Conservation (phyloP, 768 basidiomycete species). For the Melanogaster broomeanus region DNA sequence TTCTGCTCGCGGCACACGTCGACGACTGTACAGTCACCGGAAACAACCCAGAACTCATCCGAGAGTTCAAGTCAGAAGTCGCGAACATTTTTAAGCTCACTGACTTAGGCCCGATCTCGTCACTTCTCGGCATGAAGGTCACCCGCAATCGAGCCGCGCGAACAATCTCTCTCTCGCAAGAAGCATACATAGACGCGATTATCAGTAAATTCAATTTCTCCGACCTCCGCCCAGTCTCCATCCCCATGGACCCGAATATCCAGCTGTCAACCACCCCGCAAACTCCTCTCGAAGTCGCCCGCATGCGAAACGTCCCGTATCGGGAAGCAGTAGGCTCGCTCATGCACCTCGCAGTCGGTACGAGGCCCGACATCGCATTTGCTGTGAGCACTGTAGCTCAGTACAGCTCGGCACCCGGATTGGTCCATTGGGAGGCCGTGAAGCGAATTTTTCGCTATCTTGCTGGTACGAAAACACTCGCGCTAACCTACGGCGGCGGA, state of each 20-base stretch:
- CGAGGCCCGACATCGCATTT: conserved; percentile 29
- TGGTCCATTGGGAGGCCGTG: conserved; percentile 38
- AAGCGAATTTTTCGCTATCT: conserved; percentile 39
- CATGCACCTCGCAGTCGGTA: conserved; percentile 29
- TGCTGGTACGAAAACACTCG: conserved; percentile 32
- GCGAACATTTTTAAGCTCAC: no score
- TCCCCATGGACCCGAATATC: conserved; percentile 31
- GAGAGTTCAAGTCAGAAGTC: no score
- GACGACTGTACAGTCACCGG: no score
- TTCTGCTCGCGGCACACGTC: no score
- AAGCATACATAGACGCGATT: conserved; percentile 15
- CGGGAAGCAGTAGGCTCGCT: conserved; percentile 31
- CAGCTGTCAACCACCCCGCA: conserved; percentile 24
- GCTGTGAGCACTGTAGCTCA: conserved; percentile 19
- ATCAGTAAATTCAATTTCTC: conserved; percentile 28
- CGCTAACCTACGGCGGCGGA: no score
- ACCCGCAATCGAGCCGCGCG: no score
- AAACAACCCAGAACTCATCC: no score
- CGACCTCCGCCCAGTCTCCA: conserved; percentile 31
- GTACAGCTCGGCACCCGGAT: conserved; percentile 28
- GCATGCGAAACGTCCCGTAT: conserved; percentile 32
- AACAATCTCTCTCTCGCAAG: neutral
- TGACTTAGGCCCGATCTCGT: no score
- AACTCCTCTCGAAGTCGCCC: conserved; percentile 15
- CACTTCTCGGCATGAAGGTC: no score